A percentile compares a stretch with the other conserved stretches of the same genome.
These are phyloP conservation scores for Magnaporthales sp. DNA, from an alignment of 2,329 filamentous ascomycete species.

Conservation along the genomic window DNA sequence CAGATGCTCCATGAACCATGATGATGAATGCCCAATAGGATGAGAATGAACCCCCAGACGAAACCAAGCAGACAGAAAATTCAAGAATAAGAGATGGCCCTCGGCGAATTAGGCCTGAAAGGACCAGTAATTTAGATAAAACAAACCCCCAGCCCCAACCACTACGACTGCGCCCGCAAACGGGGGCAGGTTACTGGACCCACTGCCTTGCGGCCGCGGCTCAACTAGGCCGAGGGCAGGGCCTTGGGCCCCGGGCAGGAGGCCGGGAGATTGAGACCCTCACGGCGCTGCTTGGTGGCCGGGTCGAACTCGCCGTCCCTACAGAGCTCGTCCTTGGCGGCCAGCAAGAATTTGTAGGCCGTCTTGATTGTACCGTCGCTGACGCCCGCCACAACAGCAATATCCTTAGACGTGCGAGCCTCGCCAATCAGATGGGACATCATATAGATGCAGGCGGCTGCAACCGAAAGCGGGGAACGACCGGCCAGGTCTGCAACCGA, in stretches of 20 bases:
- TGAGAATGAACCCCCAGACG: neutral
- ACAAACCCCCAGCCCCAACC: neutral
- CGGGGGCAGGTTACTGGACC: neutral
- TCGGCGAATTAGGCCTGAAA: neutral
- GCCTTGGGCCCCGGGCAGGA: neutral
- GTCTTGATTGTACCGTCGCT: constrained; percentile 96
- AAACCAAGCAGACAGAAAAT: neutral
- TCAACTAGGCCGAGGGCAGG: neutral
- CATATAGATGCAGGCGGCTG: constrained; percentile 95
- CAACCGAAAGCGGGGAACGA: constrained; percentile 86
- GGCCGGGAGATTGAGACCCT: neutral
- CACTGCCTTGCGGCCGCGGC: neutral
- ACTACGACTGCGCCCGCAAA: neutral
- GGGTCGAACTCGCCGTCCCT: neutral
- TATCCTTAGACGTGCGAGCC: constrained; percentile 73
- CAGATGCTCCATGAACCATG: neutral
- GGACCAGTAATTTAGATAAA: neutral
- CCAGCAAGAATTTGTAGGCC: constrained; percentile 83
- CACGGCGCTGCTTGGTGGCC: constrained; percentile 1
- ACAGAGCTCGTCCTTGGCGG: constrained; percentile 57
- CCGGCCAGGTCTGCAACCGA: constrained; percentile 76
- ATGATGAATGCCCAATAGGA: neutral
- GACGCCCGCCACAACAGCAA: constrained; percentile 75
- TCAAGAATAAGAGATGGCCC: neutral
- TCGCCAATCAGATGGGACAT: constrained; percentile 80